phyloP scores from a whole-genome alignment of 2,329 filamentous ascomycete genomes.

The Ascosphaera apis region DNA sequence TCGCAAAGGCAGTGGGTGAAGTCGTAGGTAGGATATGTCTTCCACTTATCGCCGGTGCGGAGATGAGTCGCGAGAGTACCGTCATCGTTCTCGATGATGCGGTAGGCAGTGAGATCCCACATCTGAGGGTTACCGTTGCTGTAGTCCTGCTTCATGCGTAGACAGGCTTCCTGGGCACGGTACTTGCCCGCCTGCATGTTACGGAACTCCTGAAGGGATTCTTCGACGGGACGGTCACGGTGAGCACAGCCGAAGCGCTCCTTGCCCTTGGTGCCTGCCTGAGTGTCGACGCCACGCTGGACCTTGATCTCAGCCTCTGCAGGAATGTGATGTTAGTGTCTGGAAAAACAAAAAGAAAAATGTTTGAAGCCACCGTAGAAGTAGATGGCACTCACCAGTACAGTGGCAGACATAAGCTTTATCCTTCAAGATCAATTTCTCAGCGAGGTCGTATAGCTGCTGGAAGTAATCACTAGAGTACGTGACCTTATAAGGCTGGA shows the following conservation, averaged over 20 bases:
- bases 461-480: slow-evolving; percentile 84
- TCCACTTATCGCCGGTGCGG: slow-evolving; percentile 63
- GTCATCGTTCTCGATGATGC: slow-evolving; percentile 42
- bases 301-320: slow-evolving; percentile 57
- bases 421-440: slow-evolving; percentile 53
- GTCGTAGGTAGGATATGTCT: slow-evolving; percentile 88
- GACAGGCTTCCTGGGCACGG: slow-evolving; percentile 55
- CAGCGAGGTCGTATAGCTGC: slow-evolving; percentile 65
- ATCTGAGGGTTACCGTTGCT: slow-evolving; percentile 72
- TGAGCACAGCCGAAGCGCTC: slow-evolving; percentile 58
- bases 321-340: not conserved
- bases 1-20: slow-evolving; percentile 82
- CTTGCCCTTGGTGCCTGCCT: slow-evolving; percentile 22
- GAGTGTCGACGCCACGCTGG: slow-evolving; percentile 40
- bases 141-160: slow-evolving; percentile 84
- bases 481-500: slow-evolving; percentile 56
- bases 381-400: slow-evolving; percentile 21
- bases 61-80: slow-evolving; percentile 33
- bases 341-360: not conserved
- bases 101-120: slow-evolving; percentile 89
- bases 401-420: slow-evolving; percentile 72
- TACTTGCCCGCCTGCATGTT: slow-evolving; percentile 87
- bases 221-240: slow-evolving; percentile 48
- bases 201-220: slow-evolving; percentile 62
- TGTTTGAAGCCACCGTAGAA: not conserved